These are phyloP conservation scores for Neurospora pannonica DNA, from an alignment of 495 filamentous ascomycete genomes.

Conservation along the genomic window DNA sequence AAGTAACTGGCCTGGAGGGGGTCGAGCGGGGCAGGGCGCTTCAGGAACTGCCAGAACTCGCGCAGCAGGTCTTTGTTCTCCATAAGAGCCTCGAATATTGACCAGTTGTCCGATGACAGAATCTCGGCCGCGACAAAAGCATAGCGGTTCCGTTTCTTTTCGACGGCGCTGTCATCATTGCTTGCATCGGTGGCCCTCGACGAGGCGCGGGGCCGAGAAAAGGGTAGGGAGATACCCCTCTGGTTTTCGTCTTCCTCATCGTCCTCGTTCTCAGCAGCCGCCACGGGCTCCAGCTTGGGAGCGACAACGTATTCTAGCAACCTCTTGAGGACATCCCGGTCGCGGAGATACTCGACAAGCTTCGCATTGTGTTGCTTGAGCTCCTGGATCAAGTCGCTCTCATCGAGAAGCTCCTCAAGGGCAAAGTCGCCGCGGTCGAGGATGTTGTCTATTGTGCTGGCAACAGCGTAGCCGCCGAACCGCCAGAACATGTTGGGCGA, in stretches of 20 bases:
- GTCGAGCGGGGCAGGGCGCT: slow-evolving; percentile 70
- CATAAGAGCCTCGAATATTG: slow-evolving; percentile 85
- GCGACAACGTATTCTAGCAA: slow-evolving; percentile 88
- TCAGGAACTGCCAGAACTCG: slow-evolving; percentile 86
- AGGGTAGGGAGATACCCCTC: slow-evolving; percentile 39
- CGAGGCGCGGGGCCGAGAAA: slow-evolving; percentile 32
- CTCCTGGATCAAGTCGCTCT: slow-evolving; percentile 92
- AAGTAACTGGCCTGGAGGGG: slow-evolving; percentile 94
- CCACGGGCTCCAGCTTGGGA: slow-evolving; percentile 52
- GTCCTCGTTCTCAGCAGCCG: slow-evolving; percentile 52
- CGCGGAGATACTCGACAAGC: slow-evolving; percentile 89
- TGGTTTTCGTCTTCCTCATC: slow-evolving; percentile 43
- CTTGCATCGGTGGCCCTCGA: slow-evolving; percentile 29
- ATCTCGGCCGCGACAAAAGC: slow-evolving; percentile 89
- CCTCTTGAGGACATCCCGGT: slow-evolving; percentile 74
- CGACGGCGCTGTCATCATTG: slow-evolving; percentile 54
- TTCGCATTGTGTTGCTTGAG: slow-evolving; percentile 97
- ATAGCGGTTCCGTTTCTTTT: slow-evolving; percentile 84
- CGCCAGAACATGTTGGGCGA: slow-evolving; percentile 87
- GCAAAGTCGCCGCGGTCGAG: slow-evolving; percentile 92
- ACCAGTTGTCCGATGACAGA: slow-evolving; percentile 92
- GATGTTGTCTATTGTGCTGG: slow-evolving; percentile 90
- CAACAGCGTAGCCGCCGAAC: slow-evolving; percentile 95
- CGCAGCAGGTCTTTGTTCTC: slow-evolving; percentile 67
- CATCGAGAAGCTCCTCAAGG: slow-evolving; percentile 91